Evolutionary conservation across 306 rosid genomes (phyloP), one percentile per base, ranked within the genome.

Genomic region (Castanea mollissima): DNA sequence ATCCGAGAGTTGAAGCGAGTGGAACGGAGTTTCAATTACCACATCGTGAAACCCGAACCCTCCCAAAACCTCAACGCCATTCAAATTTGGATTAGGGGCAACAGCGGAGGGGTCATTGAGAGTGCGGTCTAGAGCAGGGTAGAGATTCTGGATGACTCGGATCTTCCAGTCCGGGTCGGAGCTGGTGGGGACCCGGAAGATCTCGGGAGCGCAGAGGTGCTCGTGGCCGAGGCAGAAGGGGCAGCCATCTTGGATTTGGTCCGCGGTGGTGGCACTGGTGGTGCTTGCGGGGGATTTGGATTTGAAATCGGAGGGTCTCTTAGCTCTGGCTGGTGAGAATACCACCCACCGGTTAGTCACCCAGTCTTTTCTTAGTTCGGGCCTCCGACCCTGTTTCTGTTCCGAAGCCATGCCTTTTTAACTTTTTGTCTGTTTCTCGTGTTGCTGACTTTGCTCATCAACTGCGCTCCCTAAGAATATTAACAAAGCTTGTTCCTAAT

Each of bases 191-290:
- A 88, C 35, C 38, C 91, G 85, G 73, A 88, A 85, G 80, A 85
- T 85, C 75, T 88, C 89, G 46, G 91, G 91, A 35, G 91, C 91
- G 31, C 91, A 85, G 16, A 78, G 76, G 77, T 88, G 89, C 78
- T 88, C 91, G 64, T 69, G 84, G 79, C 91, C 89, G 27, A 82
- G 73, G 76, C 91, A 88, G 84, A 88, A 88, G 77, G 91, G 87
- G 78, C 91, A 88, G 25, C 60, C 38, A 49, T 49, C 54, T 49
- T 49, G 54, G 54, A 10, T 49, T 49, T 49, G 54, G 54, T 32
- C 82, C 85, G 27, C 41, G 54, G 27, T 35, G 71, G 59, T 60
- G 23, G 80, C 25, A 1, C 70, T 79, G 59, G 60, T 46, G 12
- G 15, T 49, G 14, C 71, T 68, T 0, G 84, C 16, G 4, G 86